Base-by-base conservation (phyloP, 2,329 filamentous ascomycete species). In the Tricladium varicosporioides region DNA sequence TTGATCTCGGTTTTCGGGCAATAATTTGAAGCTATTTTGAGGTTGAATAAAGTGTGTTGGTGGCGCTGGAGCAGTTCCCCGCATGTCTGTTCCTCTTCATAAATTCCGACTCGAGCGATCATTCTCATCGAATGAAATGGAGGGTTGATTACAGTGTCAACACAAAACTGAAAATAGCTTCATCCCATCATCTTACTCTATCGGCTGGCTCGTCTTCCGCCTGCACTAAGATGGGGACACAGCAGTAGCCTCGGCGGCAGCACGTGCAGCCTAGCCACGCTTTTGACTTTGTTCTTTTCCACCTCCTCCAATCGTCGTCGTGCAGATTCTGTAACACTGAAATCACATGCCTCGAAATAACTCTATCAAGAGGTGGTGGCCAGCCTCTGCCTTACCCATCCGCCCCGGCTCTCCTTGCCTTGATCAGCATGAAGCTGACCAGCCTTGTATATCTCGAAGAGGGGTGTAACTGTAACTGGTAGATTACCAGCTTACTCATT, bases 261-360 rank as follows among this genome's bases (percentile, higher is more conserved):
- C 45, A 49, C 52, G 46, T 54, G 44, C 31, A 47, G 15, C 32
- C 27, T 9, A 16, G 11, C 15, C 32, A 33, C 18, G 18, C 48
- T 22, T 27, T 27, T 27, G 10, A 19, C 45, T 19, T 47, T 47
- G 45, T 33, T 15, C 49, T 43, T 14, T 10, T 43, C 2, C 8
- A 15, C 49, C 15, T 16, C 32, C 27, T 42, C 46, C 33, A 46
- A 22, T 44, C 18, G 51, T 44, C 18, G 32, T 32, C 43, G 18
- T 57, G 54, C 58, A 57, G 50, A 53, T 48, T 54, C 53, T 56
- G 53, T 48, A 52, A 56, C 53, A 57, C 40, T 44, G n/a, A 48
- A 22, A 52, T 57, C 33, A 52, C 49, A 43, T 42, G 14, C 40
- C 33, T 44, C 18, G 54, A 44, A 57, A 57, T 51, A 57, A 44